Percentiles rank a stretch among this genome's conserved stretches.
phyloP scores from a whole-genome alignment of 495 filamentous ascomycete genomes.

The Penicillium mononematosum region DNA sequence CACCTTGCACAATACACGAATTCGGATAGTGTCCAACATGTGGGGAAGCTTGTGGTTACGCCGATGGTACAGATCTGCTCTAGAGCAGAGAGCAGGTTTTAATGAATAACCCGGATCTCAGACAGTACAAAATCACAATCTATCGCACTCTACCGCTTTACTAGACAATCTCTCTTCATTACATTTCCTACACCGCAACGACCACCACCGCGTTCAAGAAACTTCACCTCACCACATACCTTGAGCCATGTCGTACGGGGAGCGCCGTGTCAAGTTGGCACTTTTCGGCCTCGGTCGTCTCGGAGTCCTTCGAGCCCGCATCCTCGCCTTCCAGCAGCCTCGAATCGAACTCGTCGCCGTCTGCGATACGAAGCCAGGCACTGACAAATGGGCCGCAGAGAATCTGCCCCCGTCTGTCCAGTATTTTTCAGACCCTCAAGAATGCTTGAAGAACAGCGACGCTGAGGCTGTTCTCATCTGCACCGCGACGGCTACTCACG shows the following conservation, averaged over 20 bases:
- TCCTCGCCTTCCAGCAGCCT: conserved; percentile 22
- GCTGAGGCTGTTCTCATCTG: conserved; percentile 21
- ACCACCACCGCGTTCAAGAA: not conserved
- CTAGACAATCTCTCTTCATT: conserved; percentile 17
- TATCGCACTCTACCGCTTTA: not conserved
- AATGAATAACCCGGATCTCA: conserved; percentile 1
- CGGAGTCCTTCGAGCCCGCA: conserved; percentile 19
- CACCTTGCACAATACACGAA: not conserved
- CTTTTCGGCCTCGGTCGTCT: conserved; percentile 20
- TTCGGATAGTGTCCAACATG: not conserved
- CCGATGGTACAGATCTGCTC: not conserved
- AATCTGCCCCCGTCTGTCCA: conserved; percentile 18
- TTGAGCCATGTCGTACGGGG: conserved; percentile 12
- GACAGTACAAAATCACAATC: not conserved
- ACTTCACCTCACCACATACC: conserved; percentile 2
- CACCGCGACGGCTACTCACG: conserved; percentile 20
- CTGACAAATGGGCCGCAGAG: conserved; percentile 17
- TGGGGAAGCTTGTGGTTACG: conserved; percentile 1
- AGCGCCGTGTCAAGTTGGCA: conserved; percentile 15
- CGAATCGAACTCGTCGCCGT: conserved; percentile 21
- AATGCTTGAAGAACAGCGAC: conserved; percentile 18
- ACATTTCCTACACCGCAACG: not conserved
- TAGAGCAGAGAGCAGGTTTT: not conserved
- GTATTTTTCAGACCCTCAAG: conserved; percentile 19
- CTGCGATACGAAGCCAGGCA: conserved; percentile 21